These are phyloP conservation scores for Talaromyces verruculosus DNA, from an alignment of 2,329 filamentous ascomycete species.

Conservation along the genomic window DNA sequence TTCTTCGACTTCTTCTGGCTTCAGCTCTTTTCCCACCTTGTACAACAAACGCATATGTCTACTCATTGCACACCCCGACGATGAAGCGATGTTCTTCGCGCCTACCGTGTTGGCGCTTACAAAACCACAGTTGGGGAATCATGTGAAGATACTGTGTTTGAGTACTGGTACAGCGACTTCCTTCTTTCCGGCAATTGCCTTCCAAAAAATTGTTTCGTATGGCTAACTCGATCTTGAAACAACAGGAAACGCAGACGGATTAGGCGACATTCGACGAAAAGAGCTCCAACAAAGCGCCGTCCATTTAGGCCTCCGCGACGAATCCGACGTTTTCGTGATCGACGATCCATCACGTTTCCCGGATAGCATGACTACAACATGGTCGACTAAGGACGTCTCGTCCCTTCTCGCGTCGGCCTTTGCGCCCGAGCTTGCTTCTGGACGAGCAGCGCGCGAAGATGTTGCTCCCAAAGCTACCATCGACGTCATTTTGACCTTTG, in stretches of 20 bases:
- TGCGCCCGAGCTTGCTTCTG: conserved; percentile 60
- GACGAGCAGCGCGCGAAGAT: conserved; percentile 30
- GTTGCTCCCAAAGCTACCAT: conserved; percentile 58
- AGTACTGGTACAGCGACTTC: conserved; percentile 64
- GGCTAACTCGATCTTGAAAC: not conserved
- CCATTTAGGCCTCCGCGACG: conserved; percentile 69
- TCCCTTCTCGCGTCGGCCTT: conserved; percentile 71
- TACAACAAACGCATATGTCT: conserved; percentile 84
- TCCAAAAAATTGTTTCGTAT: not conserved
- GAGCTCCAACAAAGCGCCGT: conserved; percentile 81
- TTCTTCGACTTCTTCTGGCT: conserved; percentile 44
- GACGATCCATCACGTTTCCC: conserved; percentile 75
- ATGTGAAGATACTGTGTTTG: conserved; percentile 90
- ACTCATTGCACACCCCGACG: conserved; percentile 94
- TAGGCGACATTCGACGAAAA: conserved; percentile 77
- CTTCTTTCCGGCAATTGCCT: not conserved
- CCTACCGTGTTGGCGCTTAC: conserved; percentile 85
- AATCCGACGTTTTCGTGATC: conserved; percentile 81
- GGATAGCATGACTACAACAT: conserved; percentile 81
- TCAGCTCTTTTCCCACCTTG: conserved; percentile 57
- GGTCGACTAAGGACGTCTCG: conserved; percentile 71
- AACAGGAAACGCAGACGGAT: conserved; percentile 76
- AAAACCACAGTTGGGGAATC: conserved; percentile 75
- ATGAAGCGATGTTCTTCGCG: conserved; percentile 99
- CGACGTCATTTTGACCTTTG: conserved; percentile 87